Base-by-base conservation (phyloP, 352 stramenopile genomes). In the Globisporangium emineosum region DNA sequence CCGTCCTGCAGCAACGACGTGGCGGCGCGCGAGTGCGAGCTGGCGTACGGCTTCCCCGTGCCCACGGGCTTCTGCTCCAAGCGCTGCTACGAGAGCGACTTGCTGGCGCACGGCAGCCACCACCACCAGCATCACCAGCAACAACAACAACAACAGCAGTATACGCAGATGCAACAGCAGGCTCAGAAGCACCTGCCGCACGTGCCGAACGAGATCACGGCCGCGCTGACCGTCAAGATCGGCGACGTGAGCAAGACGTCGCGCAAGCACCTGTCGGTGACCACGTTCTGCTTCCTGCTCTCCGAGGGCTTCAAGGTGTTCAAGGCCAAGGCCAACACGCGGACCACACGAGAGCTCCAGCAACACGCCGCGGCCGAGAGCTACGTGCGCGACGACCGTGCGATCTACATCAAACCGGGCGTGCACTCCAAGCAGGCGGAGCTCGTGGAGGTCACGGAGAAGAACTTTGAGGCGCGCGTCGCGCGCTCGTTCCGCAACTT, bases 361-460 rank as follows among this genome's bases (percentile, higher is more conserved):
- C 37, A 27, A 25, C n/a, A 52, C 30, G 69, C 73, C 57, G 61
- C 59, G 4, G 68, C 69, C 21, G 78, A 89, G 32, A 61, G 55
- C n/a, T 74, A 88, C 51, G 71, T 91, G 56, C 78, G 81, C 32
- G 78, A 86, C 40, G 83, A 93, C 60, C 35, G 42, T 23, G 79
- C 81, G 17, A 73, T 93, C n/a, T 93, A 93, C 75, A 91, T 93
- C 66, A 76, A 76, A 3, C 85, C 85, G 7, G 79, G 79, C 3
- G 78, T 83, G 49, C 83, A 91, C 69, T 91, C 85, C 30, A 93
- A 91, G 64, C 85, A 93, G 66, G 75, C 81, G n/a, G 85, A 91
- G 62, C 76, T 91, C 53, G 83, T 93, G 57, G 68, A 86, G 57
- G 75, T 93, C 63, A 78, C 70, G 10, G 62, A 77, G 27, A 65